Percentiles rank a stretch among this genome's conserved stretches.
Evolutionary conservation across 768 basidiomycete genomes (phyloP).

Genomic region (Lactarius evosmus): DNA sequence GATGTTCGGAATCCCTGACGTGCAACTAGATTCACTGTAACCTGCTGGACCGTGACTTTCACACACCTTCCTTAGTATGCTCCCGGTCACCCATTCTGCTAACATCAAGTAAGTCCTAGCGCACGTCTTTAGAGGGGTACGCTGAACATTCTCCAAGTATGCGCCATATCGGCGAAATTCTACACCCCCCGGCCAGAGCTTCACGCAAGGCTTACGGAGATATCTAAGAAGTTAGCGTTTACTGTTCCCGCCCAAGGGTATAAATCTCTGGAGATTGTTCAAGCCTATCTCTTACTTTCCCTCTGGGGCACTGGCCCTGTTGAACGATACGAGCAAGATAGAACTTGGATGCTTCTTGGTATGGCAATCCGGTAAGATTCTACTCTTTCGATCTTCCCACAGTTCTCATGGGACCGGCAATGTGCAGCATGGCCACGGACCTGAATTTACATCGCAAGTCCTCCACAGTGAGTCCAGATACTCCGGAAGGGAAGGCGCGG

Average conservation of each 20-base stretch:
- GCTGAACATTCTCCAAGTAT: conserved; percentile 52
- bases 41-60: conserved; percentile 82
- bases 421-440: conserved; percentile 85
- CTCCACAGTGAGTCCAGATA: conserved; percentile 53
- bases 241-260: conserved; percentile 80
- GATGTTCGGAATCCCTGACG: conserved; percentile 2
- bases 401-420: conserved; percentile 1
- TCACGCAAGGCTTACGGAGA: conserved; percentile 71
- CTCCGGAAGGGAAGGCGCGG: conserved; percentile 74
- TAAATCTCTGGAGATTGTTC: conserved; percentile 93
- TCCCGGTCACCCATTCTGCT: conserved; percentile 93
- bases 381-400: neutral
- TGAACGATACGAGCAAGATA: conserved; percentile 94
- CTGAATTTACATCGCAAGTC: conserved; percentile 93
- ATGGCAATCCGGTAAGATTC: conserved; percentile 71
- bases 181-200: conserved; percentile 80
- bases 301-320: conserved; percentile 94
- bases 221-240: conserved; percentile 87
- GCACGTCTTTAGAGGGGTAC: conserved; percentile 11
- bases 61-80: conserved; percentile 91
- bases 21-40: conserved; percentile 65
- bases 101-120: conserved; percentile 69
- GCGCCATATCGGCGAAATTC: conserved; percentile 91
- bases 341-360: conserved; percentile 86
- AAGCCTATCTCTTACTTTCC: conserved; percentile 87